Percentiles rank a stretch among this genome's conserved stretches.
These are phyloP conservation scores for Microdochium bolleyi DNA, from an alignment of 2,329 filamentous ascomycete genomes.

Conservation along the genomic window DNA sequence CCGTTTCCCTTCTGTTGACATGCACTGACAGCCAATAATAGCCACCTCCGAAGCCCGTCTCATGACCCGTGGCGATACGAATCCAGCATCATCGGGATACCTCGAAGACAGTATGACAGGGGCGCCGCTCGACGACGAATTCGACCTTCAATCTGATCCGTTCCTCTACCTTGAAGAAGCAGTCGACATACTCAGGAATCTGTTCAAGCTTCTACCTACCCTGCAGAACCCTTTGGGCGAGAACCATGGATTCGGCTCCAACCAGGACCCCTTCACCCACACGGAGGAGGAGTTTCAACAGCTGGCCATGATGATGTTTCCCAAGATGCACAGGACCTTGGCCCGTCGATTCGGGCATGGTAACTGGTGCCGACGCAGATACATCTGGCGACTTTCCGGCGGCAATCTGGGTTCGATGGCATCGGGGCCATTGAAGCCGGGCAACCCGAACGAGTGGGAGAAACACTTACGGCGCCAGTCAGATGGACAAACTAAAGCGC, in stretches of 20 bases:
- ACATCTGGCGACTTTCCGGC: background rate
- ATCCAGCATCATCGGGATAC: background rate
- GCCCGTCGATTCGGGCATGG: background rate
- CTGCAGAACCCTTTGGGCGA: constrained; percentile 1
- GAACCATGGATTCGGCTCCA: background rate
- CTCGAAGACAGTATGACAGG: background rate
- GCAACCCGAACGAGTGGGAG: background rate
- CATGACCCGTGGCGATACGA: background rate
- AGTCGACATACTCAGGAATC: constrained; percentile 2
- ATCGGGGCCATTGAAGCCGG: background rate
- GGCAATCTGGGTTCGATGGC: background rate
- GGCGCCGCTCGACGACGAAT: background rate
- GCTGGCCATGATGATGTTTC: constrained; percentile 1
- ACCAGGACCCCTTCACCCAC: background rate
- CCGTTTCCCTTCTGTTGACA: background rate
- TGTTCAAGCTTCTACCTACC: constrained; percentile 3
- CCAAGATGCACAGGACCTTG: constrained; percentile 1
- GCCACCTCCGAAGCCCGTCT: background rate
- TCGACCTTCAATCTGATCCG: constrained; percentile 2
- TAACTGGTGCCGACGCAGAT: constrained; percentile 3
- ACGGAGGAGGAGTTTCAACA: constrained; percentile 1
- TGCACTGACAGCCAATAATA: background rate
- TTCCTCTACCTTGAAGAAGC: constrained; percentile 3
- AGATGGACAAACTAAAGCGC: background rate
- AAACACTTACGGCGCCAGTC: background rate